Evolutionary conservation across 179 eudicot species (phyloP).

Genomic region (Sideroxylon spinosum): DNA sequence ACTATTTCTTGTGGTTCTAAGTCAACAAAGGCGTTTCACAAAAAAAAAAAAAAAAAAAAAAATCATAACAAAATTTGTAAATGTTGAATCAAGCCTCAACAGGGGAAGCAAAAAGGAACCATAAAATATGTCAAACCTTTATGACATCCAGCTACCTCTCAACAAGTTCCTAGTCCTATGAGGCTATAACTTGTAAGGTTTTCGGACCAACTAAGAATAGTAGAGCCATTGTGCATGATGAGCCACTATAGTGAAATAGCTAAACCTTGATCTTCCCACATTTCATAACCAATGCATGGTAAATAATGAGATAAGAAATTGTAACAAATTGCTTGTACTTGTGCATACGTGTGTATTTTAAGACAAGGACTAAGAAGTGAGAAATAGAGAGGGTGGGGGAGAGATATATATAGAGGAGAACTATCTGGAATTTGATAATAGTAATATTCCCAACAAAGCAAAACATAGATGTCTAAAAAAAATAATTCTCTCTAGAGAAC

Average conservation of each 20-base stretch:
- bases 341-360: background rate
- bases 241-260: conserved; percentile 41
- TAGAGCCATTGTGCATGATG: background rate
- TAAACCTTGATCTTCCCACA: conserved; percentile 76
- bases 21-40: background rate
- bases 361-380: no score
- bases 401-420: background rate
- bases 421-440: background rate
- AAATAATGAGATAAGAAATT: background rate
- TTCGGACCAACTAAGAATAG: no score
- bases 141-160: no score
- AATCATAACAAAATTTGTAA: no score
- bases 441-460: background rate
- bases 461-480: background rate
- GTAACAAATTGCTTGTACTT: background rate
- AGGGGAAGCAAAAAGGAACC: no score
- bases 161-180: background rate
- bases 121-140: no score
- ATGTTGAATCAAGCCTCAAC: no score
- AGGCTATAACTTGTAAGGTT: no score
- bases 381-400: background rate
- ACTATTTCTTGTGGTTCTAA: no score
- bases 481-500: background rate
- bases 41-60: no score
- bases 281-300: conserved; percentile 2